Evolutionary conservation across 768 basidiomycete genomes (phyloP).

Genomic region (Mycena chlorophos): DNA sequence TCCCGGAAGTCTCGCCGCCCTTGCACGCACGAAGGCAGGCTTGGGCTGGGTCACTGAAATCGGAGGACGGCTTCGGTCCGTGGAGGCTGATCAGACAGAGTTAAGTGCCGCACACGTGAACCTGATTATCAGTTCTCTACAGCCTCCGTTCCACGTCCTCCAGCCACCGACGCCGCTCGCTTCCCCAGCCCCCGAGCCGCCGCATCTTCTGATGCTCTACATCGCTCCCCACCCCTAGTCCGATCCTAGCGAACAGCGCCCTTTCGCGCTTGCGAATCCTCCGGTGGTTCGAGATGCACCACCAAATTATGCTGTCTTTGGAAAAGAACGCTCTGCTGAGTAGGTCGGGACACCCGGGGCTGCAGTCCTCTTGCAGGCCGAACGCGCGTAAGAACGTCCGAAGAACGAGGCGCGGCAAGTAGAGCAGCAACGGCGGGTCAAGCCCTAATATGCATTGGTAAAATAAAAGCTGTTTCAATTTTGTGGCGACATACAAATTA

Average conservation of each 20-base stretch:
- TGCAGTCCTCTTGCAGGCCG: constrained; percentile 39
- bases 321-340: constrained; percentile 45
- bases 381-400: constrained; percentile 54
- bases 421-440: constrained; percentile 61
- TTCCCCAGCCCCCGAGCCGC: constrained; percentile 53
- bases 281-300: constrained; percentile 47
- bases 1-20: background rate
- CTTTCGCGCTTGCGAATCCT: constrained; percentile 26
- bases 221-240: constrained; percentile 34
- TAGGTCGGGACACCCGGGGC: constrained; percentile 49
- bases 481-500: constrained; percentile 43
- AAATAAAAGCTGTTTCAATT: background rate
- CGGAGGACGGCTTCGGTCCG: too few relatives aligned
- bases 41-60: background rate
- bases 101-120: too few relatives aligned
- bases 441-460: constrained; percentile 47
- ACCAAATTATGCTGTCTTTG: constrained; percentile 51
- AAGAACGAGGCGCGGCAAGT: constrained; percentile 57
- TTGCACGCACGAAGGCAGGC: background rate
- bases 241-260: constrained; percentile 34
- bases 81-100: too few relatives aligned
- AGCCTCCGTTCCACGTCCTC: constrained; percentile 33
- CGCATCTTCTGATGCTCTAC: constrained; percentile 39
- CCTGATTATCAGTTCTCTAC: too few relatives aligned
- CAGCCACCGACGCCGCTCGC: constrained; percentile 44